Evolutionary conservation across 1,139 yeast genomes (phyloP), one percentile per base, ranked within the genome.

Genomic region (Kodamaea ohmeri): DNA sequence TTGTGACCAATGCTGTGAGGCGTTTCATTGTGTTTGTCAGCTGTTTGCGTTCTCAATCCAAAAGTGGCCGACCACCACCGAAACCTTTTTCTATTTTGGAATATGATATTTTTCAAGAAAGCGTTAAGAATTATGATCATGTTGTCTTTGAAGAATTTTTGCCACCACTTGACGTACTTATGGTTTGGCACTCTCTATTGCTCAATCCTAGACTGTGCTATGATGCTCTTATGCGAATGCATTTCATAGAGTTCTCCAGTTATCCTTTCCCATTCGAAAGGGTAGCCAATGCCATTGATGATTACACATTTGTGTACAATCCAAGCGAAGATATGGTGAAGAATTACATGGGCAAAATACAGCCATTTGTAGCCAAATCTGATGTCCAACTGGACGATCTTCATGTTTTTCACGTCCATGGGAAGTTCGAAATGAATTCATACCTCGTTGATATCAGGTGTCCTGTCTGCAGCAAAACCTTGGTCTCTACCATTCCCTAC

Each of bases 131-230:
- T 17, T 28, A 9, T 28, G 21, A 28, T 7, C n/a, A 4, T 12
- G 14, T 13, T 6, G 7, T 14, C 6, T 25, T 25, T n/a, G 29
- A 12, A 6, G 6, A 6, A n/a, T 30, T 20, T 20, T 18, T 20
- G 13, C 70, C 71, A 1, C 69, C 70, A 2, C 44, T 65, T 30
- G 73, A 67, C 41, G 60, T 68, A 4, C 36, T 66, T 11, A 54
- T 67, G 63, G 66, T 67, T 1, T 68, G 73, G 73, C 72, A 30
- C 9, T 14, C 33, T 3, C 3, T 30, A 4, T 9, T 30, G 5
- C 33, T 30, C 15, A 30, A 30, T 13, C 67, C 67, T 2, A 45
- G 48, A 19, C 43, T 59, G 0, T 59, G 49, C 38, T 56, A 61
- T 40, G 69, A 65, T 34, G 56, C 56, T 20, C 55, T 59, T 25